Base-by-base conservation (phyloP, 2,329 filamentous ascomycete genomes). In the Pseudocercospora cruenta region DNA sequence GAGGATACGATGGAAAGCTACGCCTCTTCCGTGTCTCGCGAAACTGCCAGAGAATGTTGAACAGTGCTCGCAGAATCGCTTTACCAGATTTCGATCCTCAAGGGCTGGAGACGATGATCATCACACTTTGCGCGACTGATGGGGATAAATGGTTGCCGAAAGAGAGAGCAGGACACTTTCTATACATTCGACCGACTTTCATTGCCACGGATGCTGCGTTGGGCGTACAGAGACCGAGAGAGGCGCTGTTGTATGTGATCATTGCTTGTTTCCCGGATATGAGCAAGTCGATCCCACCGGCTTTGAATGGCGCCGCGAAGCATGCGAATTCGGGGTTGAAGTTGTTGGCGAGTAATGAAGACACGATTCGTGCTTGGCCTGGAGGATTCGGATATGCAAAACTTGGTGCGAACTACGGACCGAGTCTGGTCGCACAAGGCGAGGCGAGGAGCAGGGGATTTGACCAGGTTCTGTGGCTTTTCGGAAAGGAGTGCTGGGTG, bases 381-480 rank as follows among this genome's bases (percentile, higher is more conserved):
- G 94, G 94, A 67, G 94, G 94, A 9, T 96, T 96, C 78, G 94
- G 94, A 0, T 94, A 91, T 76, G 93, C 93, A 67, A 97, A 97
- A 81, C 87, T 97, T 36, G 94, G 94, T 62, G 94, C 94, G 67
- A 97, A 97, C 83, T 97, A 97, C 79, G 94, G 94, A 0, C 94
- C 94, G 19, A 90, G 87, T 21, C 84, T 97, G 62, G 84, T 92
- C 62, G 91, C 92, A 3, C 93, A 93, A 58, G 85, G 85, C 19
- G 91, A 94, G 78, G 94, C 94, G 2, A 83, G 88, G 63, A 82
- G 82, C 10, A 81, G 86, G 47, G 94, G 94, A 0, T 97, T 88
- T 80, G 87, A 94, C 76, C 94, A 97, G 84, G 90, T 97, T 63
- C 86, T 97, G n/a, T 97, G 94, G 94, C 85, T 97, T 59, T 95